phyloP scores from a whole-genome alignment of 257 asterid genomes.

The Salvia hispanica region DNA sequence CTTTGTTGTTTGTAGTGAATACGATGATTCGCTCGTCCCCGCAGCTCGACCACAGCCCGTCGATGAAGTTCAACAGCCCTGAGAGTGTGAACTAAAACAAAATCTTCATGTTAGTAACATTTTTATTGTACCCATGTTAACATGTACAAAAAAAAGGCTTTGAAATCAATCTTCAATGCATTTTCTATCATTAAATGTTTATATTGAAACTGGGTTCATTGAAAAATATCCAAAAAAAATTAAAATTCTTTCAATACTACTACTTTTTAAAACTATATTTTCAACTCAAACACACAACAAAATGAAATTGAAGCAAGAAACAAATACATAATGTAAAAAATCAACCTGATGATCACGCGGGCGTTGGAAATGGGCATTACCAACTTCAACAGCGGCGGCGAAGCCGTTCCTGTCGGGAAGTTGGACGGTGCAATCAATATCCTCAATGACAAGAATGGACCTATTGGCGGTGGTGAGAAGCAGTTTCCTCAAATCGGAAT shows the following conservation, averaged over 20 bases:
- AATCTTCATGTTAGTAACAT: no score
- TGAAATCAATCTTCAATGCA: neutral
- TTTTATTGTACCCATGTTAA: no score
- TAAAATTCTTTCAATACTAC: no score
- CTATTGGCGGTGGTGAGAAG: slow-evolving; percentile 57
- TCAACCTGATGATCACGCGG: no score
- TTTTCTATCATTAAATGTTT: neutral
- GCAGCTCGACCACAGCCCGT: slow-evolving; percentile 86
- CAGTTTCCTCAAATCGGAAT: slow-evolving; percentile 66
- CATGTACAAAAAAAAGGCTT: neutral
- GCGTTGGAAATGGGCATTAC: no score
- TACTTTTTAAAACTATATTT: no score
- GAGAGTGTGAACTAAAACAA: slow-evolving; percentile 58
- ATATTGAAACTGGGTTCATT: slow-evolving; percentile 5
- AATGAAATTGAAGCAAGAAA: no score
- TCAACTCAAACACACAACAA: no score
- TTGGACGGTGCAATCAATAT: slow-evolving; percentile 69
- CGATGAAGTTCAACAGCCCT: slow-evolving; percentile 73
- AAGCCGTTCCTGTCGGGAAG: slow-evolving; percentile 45
- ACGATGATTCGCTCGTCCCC: slow-evolving; percentile 72
- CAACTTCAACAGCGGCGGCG: no score
- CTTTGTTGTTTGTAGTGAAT: slow-evolving; percentile 77
- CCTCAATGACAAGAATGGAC: slow-evolving; percentile 76
- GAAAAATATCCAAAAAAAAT: neutral
- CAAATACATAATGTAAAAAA: no score